Conservation (phyloP, 2,329 filamentous ascomycete species). For the Claviceps spartinae region DNA sequence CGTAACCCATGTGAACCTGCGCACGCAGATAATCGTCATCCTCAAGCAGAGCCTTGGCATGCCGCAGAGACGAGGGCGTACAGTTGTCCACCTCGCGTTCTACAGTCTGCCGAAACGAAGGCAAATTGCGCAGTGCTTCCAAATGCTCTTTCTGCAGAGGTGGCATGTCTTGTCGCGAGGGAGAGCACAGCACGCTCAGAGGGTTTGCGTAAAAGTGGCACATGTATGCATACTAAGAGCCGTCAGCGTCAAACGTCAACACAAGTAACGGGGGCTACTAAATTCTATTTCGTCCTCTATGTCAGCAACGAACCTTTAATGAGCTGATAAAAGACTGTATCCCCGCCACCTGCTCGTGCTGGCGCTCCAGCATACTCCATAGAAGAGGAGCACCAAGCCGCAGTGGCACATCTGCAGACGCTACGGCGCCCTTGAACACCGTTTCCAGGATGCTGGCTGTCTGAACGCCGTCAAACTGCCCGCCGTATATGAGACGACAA, state of each 20-base stretch:
- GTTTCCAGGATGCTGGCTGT: slow-evolving; percentile 58
- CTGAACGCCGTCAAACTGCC: slow-evolving; percentile 66
- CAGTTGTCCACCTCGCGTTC: slow-evolving; percentile 33
- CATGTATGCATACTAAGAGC: slow-evolving; percentile 65
- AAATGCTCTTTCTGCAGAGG: slow-evolving; percentile 45
- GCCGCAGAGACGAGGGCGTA: slow-evolving; percentile 28
- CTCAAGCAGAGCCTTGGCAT: slow-evolving; percentile 37
- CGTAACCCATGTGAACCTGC: slow-evolving; percentile 21
- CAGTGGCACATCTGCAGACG: slow-evolving; percentile 40
- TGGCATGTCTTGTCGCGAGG: slow-evolving; percentile 12
- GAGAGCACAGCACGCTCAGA: slow-evolving; percentile 47
- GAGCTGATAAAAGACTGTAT: slow-evolving; percentile 59
- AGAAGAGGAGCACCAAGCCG: slow-evolving; percentile 52
- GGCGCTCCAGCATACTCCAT: slow-evolving; percentile 51
- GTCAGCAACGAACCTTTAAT: slow-evolving; percentile 38
- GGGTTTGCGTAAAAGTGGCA: slow-evolving; percentile 73
- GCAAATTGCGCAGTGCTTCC: slow-evolving; percentile 52
- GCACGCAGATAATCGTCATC: slow-evolving; percentile 42
- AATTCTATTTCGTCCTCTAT: too few species aligned
- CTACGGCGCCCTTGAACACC: slow-evolving; percentile 53
- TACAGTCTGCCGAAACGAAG: slow-evolving; percentile 50
- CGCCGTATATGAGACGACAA: slow-evolving; percentile 52
- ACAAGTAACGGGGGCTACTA: background rate
- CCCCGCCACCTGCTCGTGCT: slow-evolving; percentile 64
- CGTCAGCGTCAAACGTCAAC: background rate